phyloP scores from a whole-genome alignment of 495 filamentous ascomycete genomes.

The Aspergillus carlsbadensis region DNA sequence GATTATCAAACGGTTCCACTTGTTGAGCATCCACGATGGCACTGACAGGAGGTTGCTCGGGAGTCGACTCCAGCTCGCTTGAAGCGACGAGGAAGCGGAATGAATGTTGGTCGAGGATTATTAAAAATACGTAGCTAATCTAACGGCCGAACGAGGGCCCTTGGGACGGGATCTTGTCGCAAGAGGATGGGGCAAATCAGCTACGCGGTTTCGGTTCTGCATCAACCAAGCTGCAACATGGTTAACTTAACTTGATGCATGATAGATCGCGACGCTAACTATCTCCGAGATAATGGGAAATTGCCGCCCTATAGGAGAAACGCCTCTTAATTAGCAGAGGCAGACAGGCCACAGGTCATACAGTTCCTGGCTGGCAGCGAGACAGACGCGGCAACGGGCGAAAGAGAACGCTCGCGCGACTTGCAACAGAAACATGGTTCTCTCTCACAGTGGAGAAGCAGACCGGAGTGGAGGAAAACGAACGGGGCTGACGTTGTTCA shows the following conservation, averaged over 20 bases:
- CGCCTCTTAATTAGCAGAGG: no score
- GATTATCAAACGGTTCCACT: slow-evolving; percentile 22
- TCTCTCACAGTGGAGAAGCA: slow-evolving; percentile 21
- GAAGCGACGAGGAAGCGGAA: slow-evolving; percentile 2
- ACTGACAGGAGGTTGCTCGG: no score
- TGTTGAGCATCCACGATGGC: slow-evolving; percentile 13
- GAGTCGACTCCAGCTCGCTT: slow-evolving; percentile 17
- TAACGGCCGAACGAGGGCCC: slow-evolving; percentile 1
- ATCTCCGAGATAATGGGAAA: background rate
- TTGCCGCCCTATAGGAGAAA: no score
- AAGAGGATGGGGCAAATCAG: slow-evolving; percentile 10
- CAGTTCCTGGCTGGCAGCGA: background rate
- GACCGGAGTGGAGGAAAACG: background rate
- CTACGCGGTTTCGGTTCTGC: slow-evolving; percentile 4
- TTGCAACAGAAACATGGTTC: slow-evolving; percentile 20
- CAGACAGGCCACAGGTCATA: no score
- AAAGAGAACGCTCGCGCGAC: background rate
- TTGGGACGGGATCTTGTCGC: slow-evolving; percentile 13
- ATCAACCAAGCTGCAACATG: slow-evolving; percentile 8
- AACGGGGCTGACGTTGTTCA: slow-evolving; percentile 14
- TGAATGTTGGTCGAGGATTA: slow-evolving; percentile 10
- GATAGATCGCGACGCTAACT: slow-evolving; percentile 12
- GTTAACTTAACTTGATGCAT: slow-evolving; percentile 11
- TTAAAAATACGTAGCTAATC: slow-evolving; percentile 1
- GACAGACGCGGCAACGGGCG: background rate